phyloP scores from a whole-genome alignment of 148 eudicot species.

The Silene latifolia region DNA sequence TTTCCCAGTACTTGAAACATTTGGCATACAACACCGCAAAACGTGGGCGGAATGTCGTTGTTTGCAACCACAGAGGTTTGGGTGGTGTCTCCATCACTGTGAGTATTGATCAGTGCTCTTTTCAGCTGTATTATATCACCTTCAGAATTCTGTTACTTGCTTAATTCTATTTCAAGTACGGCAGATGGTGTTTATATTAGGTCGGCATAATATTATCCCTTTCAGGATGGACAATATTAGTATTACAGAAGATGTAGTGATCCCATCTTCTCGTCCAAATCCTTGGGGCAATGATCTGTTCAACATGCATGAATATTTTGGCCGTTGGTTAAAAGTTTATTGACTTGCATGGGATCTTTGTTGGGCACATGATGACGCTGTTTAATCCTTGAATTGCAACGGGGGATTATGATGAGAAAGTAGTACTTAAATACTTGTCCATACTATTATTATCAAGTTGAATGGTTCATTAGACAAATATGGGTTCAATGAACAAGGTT shows the following conservation, averaged over 20 bases:
- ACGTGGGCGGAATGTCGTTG: slow-evolving; percentile 82
- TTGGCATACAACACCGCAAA: slow-evolving; percentile 71
- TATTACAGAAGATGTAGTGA: not conserved
- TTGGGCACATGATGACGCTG: not conserved
- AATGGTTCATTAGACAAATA: not conserved
- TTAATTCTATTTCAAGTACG: not conserved
- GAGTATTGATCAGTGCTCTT: slow-evolving; percentile 29
- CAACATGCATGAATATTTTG: slow-evolving; percentile 1
- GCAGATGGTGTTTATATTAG: not conserved
- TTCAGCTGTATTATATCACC: not conserved
- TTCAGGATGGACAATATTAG: not conserved
- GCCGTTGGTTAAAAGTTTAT: not conserved
- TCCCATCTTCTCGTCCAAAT: not conserved
- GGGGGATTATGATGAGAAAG: too few relatives aligned
- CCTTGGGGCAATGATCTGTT: not conserved
- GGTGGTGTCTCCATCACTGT: slow-evolving; percentile 91
- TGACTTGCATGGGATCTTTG: not conserved
- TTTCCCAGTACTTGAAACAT: slow-evolving; percentile 73
- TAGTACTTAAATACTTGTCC: not conserved
- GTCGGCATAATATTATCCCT: not conserved
- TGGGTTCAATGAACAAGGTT: not conserved
- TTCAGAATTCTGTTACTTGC: slow-evolving; percentile 8
- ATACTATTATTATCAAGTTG: too few relatives aligned
- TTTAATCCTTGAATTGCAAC: slow-evolving; percentile 10
- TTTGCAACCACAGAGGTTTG: slow-evolving; percentile 89